These are phyloP conservation scores for Kwoniella botswanensis DNA, from an alignment of 768 basidiomycete species.

Conservation along the genomic window DNA sequence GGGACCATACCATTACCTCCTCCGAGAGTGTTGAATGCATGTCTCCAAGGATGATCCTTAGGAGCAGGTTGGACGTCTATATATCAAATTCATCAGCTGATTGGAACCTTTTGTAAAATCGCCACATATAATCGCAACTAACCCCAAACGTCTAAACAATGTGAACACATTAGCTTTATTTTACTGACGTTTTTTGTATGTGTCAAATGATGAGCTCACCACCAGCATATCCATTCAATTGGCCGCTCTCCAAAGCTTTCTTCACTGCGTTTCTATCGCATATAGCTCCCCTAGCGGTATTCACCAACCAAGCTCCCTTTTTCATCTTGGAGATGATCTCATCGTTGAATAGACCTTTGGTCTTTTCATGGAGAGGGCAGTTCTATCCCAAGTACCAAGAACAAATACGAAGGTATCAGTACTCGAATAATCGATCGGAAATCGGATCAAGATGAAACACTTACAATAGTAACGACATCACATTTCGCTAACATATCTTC, in stretches of 20 bases:
- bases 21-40: constrained; percentile 74
- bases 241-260: constrained; percentile 79
- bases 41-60: constrained; percentile 82
- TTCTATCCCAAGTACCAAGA: constrained; percentile 20
- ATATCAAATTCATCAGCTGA: constrained; percentile 61
- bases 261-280: constrained; percentile 87
- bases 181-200: no score
- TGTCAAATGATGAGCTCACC: constrained; percentile 55
- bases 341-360: constrained; percentile 76
- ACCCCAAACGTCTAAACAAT: constrained; percentile 38
- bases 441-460: constrained; percentile 6
- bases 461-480: constrained; percentile 54
- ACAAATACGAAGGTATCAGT: no score
- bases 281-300: constrained; percentile 87
- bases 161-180: not conserved
- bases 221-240: constrained; percentile 71
- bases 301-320: constrained; percentile 80
- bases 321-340: constrained; percentile 87
- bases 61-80: constrained; percentile 87
- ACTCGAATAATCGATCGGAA: not conserved
- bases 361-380: constrained; percentile 74
- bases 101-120: not conserved
- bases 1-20: constrained; percentile 86
- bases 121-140: constrained; percentile 40
- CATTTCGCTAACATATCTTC: constrained; percentile 65